A percentile compares a stretch with the other conserved stretches of the same genome.
Evolutionary conservation across 2,329 filamentous ascomycete genomes (phyloP).

Genomic region (Colletotrichum neosansevieriae): DNA sequence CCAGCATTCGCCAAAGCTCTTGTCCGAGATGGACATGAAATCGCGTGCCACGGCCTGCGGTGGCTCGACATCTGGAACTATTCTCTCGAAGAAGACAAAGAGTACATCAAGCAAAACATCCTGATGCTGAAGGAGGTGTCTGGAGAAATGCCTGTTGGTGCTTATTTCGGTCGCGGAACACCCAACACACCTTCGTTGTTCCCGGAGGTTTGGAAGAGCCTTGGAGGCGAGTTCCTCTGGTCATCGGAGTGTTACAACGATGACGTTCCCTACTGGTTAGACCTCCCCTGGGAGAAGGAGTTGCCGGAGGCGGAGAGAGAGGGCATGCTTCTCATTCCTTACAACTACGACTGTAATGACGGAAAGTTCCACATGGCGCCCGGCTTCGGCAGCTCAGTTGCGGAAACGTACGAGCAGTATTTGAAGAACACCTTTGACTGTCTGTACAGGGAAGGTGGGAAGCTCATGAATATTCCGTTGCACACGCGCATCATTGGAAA

Average conservation of each 20-base stretch:
- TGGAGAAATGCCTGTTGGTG: constrained; percentile 49
- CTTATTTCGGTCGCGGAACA: constrained; percentile 51
- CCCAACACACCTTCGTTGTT: constrained; percentile 45
- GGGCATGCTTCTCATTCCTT: constrained; percentile 53
- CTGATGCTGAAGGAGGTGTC: constrained; percentile 49
- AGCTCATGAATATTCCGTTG: constrained; percentile 57
- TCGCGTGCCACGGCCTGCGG: constrained; percentile 54
- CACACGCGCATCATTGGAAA: constrained; percentile 56
- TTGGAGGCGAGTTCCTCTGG: constrained; percentile 45
- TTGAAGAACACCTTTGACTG: constrained; percentile 56
- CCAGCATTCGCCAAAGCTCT: constrained; percentile 54
- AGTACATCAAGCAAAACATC: constrained; percentile 53
- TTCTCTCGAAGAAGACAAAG: constrained; percentile 51
- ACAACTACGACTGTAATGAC: constrained; percentile 55
- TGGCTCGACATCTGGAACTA: constrained; percentile 58
- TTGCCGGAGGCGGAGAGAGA: constrained; percentile 48
- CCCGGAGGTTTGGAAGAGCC: constrained; percentile 46
- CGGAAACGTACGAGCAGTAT: constrained; percentile 53
- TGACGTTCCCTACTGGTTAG: constrained; percentile 47
- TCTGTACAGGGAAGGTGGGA: constrained; percentile 55
- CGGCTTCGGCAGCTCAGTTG: constrained; percentile 54
- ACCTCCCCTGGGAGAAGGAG: constrained; percentile 46
- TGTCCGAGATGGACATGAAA: constrained; percentile 55
- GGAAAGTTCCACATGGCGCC: constrained; percentile 58
- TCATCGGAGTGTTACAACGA: constrained; percentile 48